Evolutionary conservation across 2,329 filamentous ascomycete genomes (phyloP), one percentile per base, ranked within the genome.

Genomic region (Acephala macrosclerotiorum): DNA sequence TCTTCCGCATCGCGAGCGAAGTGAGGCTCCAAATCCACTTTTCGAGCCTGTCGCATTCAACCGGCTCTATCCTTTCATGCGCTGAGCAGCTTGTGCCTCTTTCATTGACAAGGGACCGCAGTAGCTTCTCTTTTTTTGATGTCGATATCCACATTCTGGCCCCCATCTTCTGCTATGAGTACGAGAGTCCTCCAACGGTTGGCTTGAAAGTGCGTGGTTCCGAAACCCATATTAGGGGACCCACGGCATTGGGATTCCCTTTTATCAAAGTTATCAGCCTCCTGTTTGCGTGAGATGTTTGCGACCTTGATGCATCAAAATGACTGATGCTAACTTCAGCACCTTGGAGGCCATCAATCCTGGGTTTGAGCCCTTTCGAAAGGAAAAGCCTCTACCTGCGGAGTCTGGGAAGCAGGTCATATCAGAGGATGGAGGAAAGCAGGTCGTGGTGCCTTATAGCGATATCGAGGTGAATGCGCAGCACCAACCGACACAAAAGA

Each of bases 331-430:
- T 25, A 38, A 59, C 33, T 58, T 57, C 56, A 57, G 29, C 40
- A 64, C 55, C 11, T 40, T 59, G 29, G 61, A 53, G 42, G 40
- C 57, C 18, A 42, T 59, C 56, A 36, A 64, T 59, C 55, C 55
- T 42, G 38, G 5, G 53, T 38, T 38, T 8, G 35, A 61, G 29
- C 29, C 58, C 38, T 25, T 51, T 14, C 36, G 26, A 29, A 49
- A 35, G 11, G 16, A 38, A 18, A 65, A 58, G 51, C 40, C 63
- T 18, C 49, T 65, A 22, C 35, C 58, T 33, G 26, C 20, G 8
- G 58, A 61, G 26, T 40, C 58, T 29, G 58, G 51, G 25, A 65
- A 65, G 40, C 49, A 61, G 25, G 59, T 65, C 1, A 49, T 65
- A n/a, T 16, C 51, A 25, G 63, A 65, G n/a, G 16, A 57, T 9